Percentiles rank a stretch among this genome's conserved stretches.
Conservation (phyloP, 2,329 filamentous ascomycete genomes). For the Diaporthe longicolla region DNA sequence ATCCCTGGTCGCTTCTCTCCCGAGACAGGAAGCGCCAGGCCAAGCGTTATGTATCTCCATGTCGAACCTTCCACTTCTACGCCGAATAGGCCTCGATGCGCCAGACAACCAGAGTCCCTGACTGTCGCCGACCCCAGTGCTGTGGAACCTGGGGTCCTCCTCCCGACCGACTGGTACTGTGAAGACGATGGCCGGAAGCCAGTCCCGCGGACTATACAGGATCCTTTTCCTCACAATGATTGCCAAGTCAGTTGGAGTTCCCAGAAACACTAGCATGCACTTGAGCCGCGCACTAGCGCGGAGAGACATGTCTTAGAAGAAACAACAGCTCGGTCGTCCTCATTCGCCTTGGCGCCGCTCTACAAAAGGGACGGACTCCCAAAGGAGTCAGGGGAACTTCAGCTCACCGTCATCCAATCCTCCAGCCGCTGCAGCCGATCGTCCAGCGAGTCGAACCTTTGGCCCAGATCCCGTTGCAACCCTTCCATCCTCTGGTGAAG, state of each 20-base stretch:
- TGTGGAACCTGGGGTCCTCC: constrained; percentile 27
- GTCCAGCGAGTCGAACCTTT: constrained; percentile 39
- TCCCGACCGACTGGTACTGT: not conserved
- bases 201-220: constrained; percentile 8
- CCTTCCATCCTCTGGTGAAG: constrained; percentile 39
- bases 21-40: not conserved
- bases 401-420: constrained; percentile 36
- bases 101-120: too few species aligned
- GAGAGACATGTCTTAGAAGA: constrained; percentile 32
- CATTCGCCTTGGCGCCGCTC: constrained; percentile 13
- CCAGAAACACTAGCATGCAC: constrained; percentile 1
- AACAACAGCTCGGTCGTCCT: constrained; percentile 1
- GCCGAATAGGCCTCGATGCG: not conserved
- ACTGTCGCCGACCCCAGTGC: constrained; percentile 19
- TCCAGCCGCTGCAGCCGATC: constrained; percentile 40
- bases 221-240: constrained; percentile 13
- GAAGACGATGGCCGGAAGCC: not conserved
- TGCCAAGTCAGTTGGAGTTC: constrained; percentile 6
- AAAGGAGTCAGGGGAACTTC: not conserved
- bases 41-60: not conserved
- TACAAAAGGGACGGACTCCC: not conserved
- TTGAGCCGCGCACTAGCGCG: constrained; percentile 31
- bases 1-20: not conserved
- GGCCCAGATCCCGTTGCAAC: constrained; percentile 37
- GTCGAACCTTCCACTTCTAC: not conserved